Evolutionary conservation across 2,329 filamentous ascomycete species (phyloP).

Genomic region (Fusarium hostae): DNA sequence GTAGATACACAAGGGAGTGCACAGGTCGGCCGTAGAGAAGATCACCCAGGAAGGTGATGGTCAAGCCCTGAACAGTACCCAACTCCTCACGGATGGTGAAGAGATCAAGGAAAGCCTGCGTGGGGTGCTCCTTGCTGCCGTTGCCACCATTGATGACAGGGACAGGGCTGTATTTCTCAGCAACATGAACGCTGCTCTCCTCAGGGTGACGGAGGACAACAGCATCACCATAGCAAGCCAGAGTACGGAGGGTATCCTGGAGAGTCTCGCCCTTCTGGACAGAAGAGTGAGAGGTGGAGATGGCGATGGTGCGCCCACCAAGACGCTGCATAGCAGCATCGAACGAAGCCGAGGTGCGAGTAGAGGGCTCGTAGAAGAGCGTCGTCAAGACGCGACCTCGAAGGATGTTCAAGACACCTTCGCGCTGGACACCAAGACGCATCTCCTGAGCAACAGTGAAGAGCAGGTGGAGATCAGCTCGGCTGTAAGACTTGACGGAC

Average conservation of each 20-base stretch:
- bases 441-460: conserved; percentile 99
- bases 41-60: conserved; percentile 95
- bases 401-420: conserved; percentile 88
- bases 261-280: conserved; percentile 95
- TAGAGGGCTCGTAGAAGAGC: conserved; percentile 98
- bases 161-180: conserved; percentile 86
- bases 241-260: conserved; percentile 91
- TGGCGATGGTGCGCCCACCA: conserved; percentile 84
- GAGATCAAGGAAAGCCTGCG: conserved; percentile 95
- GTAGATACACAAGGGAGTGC: conserved; percentile 92
- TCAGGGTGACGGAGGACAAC: conserved; percentile 95
- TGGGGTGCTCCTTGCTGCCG: conserved; percentile 94
- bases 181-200: conserved; percentile 81
- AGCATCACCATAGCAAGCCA: conserved; percentile 94
- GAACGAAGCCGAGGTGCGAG: conserved; percentile 93
- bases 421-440: conserved; percentile 91
- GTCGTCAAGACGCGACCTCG: conserved; percentile 88
- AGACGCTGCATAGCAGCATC: conserved; percentile 99
- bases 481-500: conserved; percentile 90
- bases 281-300: conserved; percentile 86
- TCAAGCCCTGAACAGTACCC: conserved; percentile 93
- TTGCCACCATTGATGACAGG: conserved; percentile 98
- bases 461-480: conserved; percentile 88
- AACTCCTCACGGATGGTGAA: conserved; percentile 99
- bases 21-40: conserved; percentile 93